Conservation (phyloP, 768 basidiomycete genomes). For the Serendipita vermifera region DNA sequence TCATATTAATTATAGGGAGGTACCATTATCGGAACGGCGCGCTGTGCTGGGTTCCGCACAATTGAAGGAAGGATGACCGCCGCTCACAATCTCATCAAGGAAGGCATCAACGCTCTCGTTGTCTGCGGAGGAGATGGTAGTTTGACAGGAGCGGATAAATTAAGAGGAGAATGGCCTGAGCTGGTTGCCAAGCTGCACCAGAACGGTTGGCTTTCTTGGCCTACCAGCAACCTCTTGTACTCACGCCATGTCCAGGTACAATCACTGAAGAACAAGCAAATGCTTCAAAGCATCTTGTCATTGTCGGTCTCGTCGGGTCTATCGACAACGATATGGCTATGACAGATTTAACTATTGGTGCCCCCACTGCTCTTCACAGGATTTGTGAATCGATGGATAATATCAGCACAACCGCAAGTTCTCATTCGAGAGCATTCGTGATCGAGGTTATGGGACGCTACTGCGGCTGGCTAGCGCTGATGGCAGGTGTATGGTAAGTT, state of each 20-base stretch:
- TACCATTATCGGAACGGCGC: constrained; percentile 91
- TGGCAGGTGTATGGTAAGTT: constrained; percentile 77
- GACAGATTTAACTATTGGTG: constrained; percentile 96
- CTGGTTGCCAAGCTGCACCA: constrained; percentile 55
- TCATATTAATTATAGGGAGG: constrained; percentile 52
- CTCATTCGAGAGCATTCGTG: constrained; percentile 95
- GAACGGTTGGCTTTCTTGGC: constrained; percentile 31
- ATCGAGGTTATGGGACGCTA: constrained; percentile 99
- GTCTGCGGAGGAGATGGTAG: constrained; percentile 98
- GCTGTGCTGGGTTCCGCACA: constrained; percentile 73
- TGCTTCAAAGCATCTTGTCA: constrained; percentile 73
- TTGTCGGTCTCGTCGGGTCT: constrained; percentile 96
- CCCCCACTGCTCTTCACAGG: constrained; percentile 85
- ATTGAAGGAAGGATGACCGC: constrained; percentile 78
- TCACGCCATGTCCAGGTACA: constrained; percentile 31
- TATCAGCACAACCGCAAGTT: constrained; percentile 91
- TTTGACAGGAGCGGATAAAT: constrained; percentile 88
- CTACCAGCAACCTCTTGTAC: neutral
- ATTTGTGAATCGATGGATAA: constrained; percentile 98
- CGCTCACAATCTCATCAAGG: constrained; percentile 82
- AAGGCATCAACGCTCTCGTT: constrained; percentile 92
- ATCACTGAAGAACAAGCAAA: constrained; percentile 63
- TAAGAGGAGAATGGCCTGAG: constrained; percentile 89
- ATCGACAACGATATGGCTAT: constrained; percentile 99
- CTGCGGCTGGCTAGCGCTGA: constrained; percentile 95